A percentile compares a stretch with the other conserved stretches of the same genome.
phyloP scores from a whole-genome alignment of 2,329 filamentous ascomycete genomes.

The Venturia aucupariae region DNA sequence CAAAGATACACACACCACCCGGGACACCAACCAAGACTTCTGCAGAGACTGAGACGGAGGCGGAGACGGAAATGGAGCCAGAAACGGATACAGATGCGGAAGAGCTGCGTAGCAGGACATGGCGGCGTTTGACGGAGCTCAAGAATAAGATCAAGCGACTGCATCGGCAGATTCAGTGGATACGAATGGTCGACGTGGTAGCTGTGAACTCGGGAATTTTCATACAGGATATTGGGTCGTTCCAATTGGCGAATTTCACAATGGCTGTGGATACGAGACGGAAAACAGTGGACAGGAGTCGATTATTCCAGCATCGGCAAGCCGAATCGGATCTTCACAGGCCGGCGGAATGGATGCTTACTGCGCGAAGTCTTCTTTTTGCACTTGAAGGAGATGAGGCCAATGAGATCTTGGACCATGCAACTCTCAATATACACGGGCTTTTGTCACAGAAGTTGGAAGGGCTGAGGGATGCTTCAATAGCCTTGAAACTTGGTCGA shows the following conservation, averaged over 20 bases:
- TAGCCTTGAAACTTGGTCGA: constrained; percentile 83
- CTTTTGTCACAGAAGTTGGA: constrained; percentile 77
- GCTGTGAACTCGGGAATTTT: constrained; percentile 71
- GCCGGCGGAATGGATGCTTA: constrained; percentile 91
- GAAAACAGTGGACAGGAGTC: constrained; percentile 83
- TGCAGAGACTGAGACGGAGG: constrained; percentile 11
- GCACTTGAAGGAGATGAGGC: constrained; percentile 77
- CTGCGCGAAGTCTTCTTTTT: constrained; percentile 76
- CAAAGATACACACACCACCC: constrained; percentile 18
- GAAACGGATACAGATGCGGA: constrained; percentile 21
- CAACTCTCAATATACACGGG: constrained; percentile 83
- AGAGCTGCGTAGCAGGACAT: constrained; percentile 57
- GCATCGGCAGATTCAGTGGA: constrained; percentile 79
- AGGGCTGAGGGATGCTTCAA: constrained; percentile 79
- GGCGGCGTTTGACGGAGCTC: constrained; percentile 65
- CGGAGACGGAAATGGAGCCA: constrained; percentile 13
- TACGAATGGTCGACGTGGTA: constrained; percentile 81
- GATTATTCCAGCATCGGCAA: constrained; percentile 75
- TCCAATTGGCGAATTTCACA: constrained; percentile 77
- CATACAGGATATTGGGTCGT: constrained; percentile 69
- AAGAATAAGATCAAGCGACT: constrained; percentile 83
- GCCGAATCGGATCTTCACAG: constrained; percentile 53
- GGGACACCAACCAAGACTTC: constrained; percentile 5
- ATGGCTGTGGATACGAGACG: constrained; percentile 82
- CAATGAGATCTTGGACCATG: constrained; percentile 79